A percentile compares a stretch with the other conserved stretches of the same genome.
Evolutionary conservation across 1,284 basidiomycete species (phyloP).

Genomic region (Ustilago crameri): DNA sequence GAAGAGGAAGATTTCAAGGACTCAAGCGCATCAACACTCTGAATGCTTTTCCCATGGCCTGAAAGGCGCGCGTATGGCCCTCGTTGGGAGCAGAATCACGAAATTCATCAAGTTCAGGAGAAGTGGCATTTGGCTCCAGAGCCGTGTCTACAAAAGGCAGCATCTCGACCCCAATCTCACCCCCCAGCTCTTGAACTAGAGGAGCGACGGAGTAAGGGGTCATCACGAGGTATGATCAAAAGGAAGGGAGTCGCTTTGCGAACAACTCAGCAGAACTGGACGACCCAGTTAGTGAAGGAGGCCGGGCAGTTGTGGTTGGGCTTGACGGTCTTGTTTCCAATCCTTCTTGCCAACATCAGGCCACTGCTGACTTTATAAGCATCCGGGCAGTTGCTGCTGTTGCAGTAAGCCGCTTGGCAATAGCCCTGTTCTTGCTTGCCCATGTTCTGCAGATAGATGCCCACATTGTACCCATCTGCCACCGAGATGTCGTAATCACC

Average conservation of each 20-base stretch:
- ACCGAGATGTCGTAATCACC: conserved; percentile 48
- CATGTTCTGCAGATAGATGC: conserved; percentile 26
- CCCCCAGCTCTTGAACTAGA: neutral
- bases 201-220: no score
- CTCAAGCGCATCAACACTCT: neutral
- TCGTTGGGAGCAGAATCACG: neutral
- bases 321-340: conserved; percentile 20
- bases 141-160: neutral
- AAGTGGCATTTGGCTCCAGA: neutral
- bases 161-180: neutral
- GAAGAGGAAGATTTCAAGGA: conserved; percentile 45
- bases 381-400: conserved; percentile 25
- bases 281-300: conserved; percentile 32
- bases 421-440: conserved; percentile 32
- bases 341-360: conserved; percentile 21
- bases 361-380: conserved; percentile 37
- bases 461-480: conserved; percentile 44
- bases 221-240: no score
- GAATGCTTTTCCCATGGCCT: no score
- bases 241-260: neutral
- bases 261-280: conserved; percentile 42
- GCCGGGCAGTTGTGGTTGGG: conserved; percentile 50
- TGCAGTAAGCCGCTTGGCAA: conserved; percentile 37
- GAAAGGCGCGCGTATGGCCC: no score
- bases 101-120: neutral